Conservation (phyloP, 2,329 filamentous ascomycete species). For the Fonsecaea monophora region DNA sequence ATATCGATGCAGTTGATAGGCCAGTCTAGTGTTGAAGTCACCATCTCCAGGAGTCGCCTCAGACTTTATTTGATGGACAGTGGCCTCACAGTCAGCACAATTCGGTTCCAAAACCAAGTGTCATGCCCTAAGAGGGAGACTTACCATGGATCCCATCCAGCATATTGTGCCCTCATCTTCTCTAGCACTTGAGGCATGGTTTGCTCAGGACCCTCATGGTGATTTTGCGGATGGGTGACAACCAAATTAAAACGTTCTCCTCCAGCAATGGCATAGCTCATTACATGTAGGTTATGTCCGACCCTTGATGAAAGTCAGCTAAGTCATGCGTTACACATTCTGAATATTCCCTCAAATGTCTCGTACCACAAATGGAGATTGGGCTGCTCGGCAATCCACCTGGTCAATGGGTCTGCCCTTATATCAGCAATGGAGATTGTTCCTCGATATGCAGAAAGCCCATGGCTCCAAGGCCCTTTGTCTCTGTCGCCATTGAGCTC, state of each 20-base stretch:
- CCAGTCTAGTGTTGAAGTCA: constrained; percentile 10
- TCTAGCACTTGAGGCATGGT: background rate
- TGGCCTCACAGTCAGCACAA: background rate
- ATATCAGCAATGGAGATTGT: constrained; percentile 3
- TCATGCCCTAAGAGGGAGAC: background rate
- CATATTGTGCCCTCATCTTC: constrained; percentile 16
- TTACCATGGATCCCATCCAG: constrained; percentile 19
- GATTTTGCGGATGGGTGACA: constrained; percentile 11
- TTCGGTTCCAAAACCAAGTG: background rate
- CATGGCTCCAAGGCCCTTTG: constrained; percentile 3
- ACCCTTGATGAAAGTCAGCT: constrained; percentile 10
- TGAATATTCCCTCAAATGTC: background rate
- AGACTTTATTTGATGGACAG: background rate
- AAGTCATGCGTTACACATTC: background rate
- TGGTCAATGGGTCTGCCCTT: background rate
- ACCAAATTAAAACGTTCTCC: constrained; percentile 18
- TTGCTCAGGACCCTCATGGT: background rate
- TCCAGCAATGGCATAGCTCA: constrained; percentile 11
- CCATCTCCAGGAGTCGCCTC: constrained; percentile 14
- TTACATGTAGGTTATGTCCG: constrained; percentile 12
- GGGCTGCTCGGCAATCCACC: constrained; percentile 3
- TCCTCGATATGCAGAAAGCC: constrained; percentile 14
- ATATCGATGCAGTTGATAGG: constrained; percentile 13
- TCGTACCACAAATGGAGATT: constrained; percentile 11
- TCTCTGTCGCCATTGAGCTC: background rate